Evolutionary conservation across 139 green algal species (phyloP).

Genomic region (Axilococcus clingmanii): DNA sequence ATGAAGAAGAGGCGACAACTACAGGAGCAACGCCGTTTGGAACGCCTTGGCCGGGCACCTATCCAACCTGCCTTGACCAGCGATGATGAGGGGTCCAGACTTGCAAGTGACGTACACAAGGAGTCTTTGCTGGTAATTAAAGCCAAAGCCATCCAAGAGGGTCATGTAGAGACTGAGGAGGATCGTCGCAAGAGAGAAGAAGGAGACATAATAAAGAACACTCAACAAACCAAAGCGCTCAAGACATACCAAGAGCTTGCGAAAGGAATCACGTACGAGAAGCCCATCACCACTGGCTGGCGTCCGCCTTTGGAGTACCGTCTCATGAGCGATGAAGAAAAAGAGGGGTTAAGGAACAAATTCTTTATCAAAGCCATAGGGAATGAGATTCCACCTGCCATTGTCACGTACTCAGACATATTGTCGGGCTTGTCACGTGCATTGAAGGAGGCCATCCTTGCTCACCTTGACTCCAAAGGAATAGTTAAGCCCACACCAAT

Average conservation of each 20-base stretch:
- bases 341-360: constrained; percentile 66
- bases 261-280: constrained; percentile 64
- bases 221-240: constrained; percentile 82
- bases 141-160: constrained; percentile 44
- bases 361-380: constrained; percentile 89
- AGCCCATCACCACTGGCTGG: constrained; percentile 81
- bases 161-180: constrained; percentile 46
- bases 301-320: constrained; percentile 75
- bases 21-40: constrained; percentile 49
- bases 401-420: constrained; percentile 72
- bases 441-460: constrained; percentile 51
- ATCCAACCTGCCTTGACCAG: too few species aligned
- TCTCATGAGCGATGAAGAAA: constrained; percentile 47
- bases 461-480: constrained; percentile 61
- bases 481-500: constrained; percentile 90
- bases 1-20: constrained; percentile 65
- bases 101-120: constrained; percentile 22
- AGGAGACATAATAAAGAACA: constrained; percentile 73
- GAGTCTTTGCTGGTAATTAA: constrained; percentile 54
- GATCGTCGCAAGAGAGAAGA: constrained; percentile 72
- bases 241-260: constrained; percentile 90
- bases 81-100: not conserved
- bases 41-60: constrained; percentile 27
- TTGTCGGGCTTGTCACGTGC: too few species aligned
- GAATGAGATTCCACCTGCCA: constrained; percentile 73